Conservation (phyloP, 768 basidiomycete genomes). For the Rhodosporidiobolus sp. region DNA sequence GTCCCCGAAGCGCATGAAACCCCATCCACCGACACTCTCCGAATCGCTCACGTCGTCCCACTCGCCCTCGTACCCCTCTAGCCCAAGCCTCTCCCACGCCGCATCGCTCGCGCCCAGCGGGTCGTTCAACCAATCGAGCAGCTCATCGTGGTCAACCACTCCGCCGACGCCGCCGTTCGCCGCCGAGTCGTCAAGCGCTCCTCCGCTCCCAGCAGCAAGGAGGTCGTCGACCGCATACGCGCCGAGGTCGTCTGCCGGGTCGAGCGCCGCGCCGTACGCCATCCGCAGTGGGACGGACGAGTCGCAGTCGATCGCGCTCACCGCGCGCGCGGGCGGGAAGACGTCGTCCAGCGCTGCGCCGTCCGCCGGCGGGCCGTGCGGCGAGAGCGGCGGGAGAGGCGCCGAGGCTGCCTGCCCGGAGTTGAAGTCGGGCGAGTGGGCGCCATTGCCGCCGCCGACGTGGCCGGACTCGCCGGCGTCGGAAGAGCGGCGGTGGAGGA, state of each 20-base stretch:
- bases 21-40: slow-evolving; percentile 79
- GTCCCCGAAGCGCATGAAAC: slow-evolving; percentile 67
- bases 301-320: slow-evolving; percentile 33
- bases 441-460: slow-evolving; percentile 51
- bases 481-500: slow-evolving; percentile 71
- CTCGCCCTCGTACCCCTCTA: slow-evolving; percentile 53
- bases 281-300: slow-evolving; percentile 57
- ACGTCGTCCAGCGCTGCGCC: slow-evolving; percentile 61
- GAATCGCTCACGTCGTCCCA: slow-evolving; percentile 88
- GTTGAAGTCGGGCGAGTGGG: slow-evolving; percentile 55
- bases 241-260: slow-evolving; percentile 83
- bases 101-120: slow-evolving; percentile 38
- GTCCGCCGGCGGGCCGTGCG: slow-evolving; percentile 22
- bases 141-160: slow-evolving; percentile 5
- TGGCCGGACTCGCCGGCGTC: slow-evolving; percentile 62
- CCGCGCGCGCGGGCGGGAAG: slow-evolving; percentile 78
- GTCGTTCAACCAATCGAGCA: slow-evolving; percentile 32
- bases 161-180: slow-evolving; percentile 19
- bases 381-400: slow-evolving; percentile 41
- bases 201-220: slow-evolving; percentile 59
- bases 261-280: slow-evolving; percentile 77
- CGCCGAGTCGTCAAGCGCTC: slow-evolving; percentile 48
- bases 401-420: slow-evolving; percentile 48
- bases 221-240: slow-evolving; percentile 96
- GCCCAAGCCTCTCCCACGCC: slow-evolving; percentile 79